Evolutionary conservation across 768 basidiomycete species (phyloP), one percentile per base, ranked within the genome.

Genomic region (Exidia glandulosa): DNA sequence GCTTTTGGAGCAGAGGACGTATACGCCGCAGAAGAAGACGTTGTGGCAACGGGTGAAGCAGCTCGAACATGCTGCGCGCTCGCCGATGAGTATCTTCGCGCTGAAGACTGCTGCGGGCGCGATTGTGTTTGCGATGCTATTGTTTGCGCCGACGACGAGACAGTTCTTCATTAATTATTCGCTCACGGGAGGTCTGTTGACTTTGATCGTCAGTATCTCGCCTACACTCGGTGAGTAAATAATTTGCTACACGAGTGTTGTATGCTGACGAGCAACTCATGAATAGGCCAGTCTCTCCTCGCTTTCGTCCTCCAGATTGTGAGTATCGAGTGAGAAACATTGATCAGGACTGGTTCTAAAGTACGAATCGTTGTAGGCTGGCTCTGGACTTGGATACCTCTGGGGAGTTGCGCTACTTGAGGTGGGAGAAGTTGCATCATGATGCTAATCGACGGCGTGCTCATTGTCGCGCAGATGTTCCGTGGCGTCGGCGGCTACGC

Each of bases 241-340:
- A n/a, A n/a, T n/a, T n/a, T n/a, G n/a, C n/a, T n/a, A n/a, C n/a
- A n/a, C n/a, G n/a, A n/a, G n/a, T n/a, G n/a, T n/a, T n/a, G n/a
- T n/a, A n/a, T n/a, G n/a, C 19, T 19, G 37, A 30, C n/a, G 13
- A 29, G 7, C 36, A 34, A 47, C 34, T 30, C 25, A 41, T 41
- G 25, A 19, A 23, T 30, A 61, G 68, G 70, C 2, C 71, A 71
- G 59, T 65, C 67, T 27, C 50, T 66, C 13, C n/a, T 68, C 32
- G 66, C 66, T 13, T 71, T 72, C 62, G 57, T 72, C 16, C 48
- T 72, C 4, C 71, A 72, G 59, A 66, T 70, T 32, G 58, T 62
- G 70, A 65, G 4, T 65, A 66, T 25, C 63, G 64, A 3, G 50
- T 66, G 47, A n/a, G n/a, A n/a, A n/a, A 32, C 65, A 6, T 57